These are phyloP conservation scores for Kodamaea alishanica DNA, from an alignment of 1,139 yeast genomes.

Conservation along the genomic window DNA sequence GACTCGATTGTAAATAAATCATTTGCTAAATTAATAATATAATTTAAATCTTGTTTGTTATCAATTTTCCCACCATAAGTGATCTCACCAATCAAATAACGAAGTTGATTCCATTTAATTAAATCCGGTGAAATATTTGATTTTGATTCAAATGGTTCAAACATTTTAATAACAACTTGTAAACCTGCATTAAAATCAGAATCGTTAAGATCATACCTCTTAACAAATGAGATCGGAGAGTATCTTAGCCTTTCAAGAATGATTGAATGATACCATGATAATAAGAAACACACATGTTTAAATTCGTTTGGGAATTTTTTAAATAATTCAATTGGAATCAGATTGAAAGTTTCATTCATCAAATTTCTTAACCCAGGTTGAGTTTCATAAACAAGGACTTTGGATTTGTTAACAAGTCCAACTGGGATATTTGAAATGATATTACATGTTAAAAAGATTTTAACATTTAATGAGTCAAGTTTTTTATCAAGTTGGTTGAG, in stretches of 20 bases:
- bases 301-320: constrained; percentile 40
- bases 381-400: constrained; percentile 56
- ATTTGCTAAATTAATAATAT: constrained; percentile 23
- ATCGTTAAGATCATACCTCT: constrained; percentile 66
- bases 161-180: constrained; percentile 29
- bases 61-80: constrained; percentile 77
- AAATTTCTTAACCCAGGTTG: constrained; percentile 57
- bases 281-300: constrained; percentile 47
- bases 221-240: constrained; percentile 60
- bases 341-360: constrained; percentile 40
- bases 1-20: constrained; percentile 26
- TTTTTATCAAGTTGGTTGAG: constrained; percentile 49
- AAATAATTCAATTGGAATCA: constrained; percentile 19
- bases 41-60: constrained; percentile 38
- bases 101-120: constrained; percentile 59
- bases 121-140: constrained; percentile 43
- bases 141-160: constrained; percentile 22
- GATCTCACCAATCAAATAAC: constrained; percentile 48
- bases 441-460: constrained; percentile 59
- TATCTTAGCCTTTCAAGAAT: constrained; percentile 57
- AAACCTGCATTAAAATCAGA: constrained; percentile 62
- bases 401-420: constrained; percentile 49
- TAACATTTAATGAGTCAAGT: constrained; percentile 39
- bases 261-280: constrained; percentile 70
- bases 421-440: constrained; percentile 50